These are phyloP conservation scores for Alternaria sp. DNA, from an alignment of 2,329 filamentous ascomycete genomes.

Conservation along the genomic window DNA sequence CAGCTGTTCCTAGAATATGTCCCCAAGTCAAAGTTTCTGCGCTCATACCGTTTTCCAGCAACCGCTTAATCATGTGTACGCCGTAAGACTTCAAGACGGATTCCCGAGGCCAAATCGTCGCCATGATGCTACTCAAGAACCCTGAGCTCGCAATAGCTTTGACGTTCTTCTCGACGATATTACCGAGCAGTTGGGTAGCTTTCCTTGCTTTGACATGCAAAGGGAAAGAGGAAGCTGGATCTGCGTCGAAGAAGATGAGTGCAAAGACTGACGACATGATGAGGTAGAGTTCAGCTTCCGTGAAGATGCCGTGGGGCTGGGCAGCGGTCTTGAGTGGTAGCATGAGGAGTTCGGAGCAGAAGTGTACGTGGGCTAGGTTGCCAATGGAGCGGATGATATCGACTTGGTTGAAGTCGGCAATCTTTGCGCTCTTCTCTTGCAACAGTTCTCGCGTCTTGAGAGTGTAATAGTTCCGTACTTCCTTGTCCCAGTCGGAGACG, in stretches of 20 bases:
- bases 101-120: slow-evolving; percentile 50
- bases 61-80: slow-evolving; percentile 63
- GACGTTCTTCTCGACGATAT: slow-evolving; percentile 60
- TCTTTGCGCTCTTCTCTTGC: slow-evolving; percentile 68
- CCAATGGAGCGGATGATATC: slow-evolving; percentile 71
- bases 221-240: slow-evolving; percentile 62
- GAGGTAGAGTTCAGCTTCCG: slow-evolving; percentile 63
- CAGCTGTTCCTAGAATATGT: slow-evolving; percentile 66
- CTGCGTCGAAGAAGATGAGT: slow-evolving; percentile 64
- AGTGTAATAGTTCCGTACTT: slow-evolving; percentile 74
- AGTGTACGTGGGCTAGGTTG: slow-evolving; percentile 64
- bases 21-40: slow-evolving; percentile 64
- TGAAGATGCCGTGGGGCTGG: slow-evolving; percentile 61
- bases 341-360: slow-evolving; percentile 63
- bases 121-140: slow-evolving; percentile 54
- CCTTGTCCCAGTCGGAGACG: slow-evolving; percentile 67
- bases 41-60: slow-evolving; percentile 58
- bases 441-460: slow-evolving; percentile 69
- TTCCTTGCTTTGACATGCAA: slow-evolving; percentile 60
- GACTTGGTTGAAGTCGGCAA: slow-evolving; percentile 70
- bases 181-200: slow-evolving; percentile 60
- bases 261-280: slow-evolving; percentile 63
- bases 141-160: slow-evolving; percentile 55
- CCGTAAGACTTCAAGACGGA: slow-evolving; percentile 62
- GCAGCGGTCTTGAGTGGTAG: slow-evolving; percentile 64